Conservation (phyloP, 352 stramenopile genomes). For the Phytophthora fragariae region DNA sequence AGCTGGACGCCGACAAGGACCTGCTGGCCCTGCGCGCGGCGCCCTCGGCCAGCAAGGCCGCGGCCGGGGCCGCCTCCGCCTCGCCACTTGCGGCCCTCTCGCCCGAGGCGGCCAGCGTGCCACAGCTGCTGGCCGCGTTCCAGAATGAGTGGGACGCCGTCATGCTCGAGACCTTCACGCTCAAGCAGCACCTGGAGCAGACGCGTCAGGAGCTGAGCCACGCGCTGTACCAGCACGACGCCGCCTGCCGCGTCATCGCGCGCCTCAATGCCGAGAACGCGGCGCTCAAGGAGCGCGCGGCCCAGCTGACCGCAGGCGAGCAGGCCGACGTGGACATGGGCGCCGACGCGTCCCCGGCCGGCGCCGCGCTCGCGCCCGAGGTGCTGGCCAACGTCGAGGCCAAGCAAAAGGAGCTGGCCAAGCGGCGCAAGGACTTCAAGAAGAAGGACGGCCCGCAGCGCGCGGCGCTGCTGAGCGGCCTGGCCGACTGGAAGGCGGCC, state of each 20-base stretch:
- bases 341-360: background rate
- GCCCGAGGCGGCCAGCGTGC: constrained; percentile 62
- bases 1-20: constrained; percentile 68
- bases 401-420: constrained; percentile 76
- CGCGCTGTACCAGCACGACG: constrained; percentile 97
- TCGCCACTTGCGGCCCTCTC: constrained; percentile 32
- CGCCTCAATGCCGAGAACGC: constrained; percentile 87
- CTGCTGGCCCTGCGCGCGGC: constrained; percentile 66
- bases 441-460: constrained; percentile 65
- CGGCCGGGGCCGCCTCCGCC: constrained; percentile 1
- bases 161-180: constrained; percentile 95
- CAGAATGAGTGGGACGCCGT: constrained; percentile 95
- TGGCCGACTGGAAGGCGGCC: constrained; percentile 43
- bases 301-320: constrained; percentile 22
- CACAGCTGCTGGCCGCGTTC: constrained; percentile 77
- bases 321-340: constrained; percentile 67
- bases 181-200: constrained; percentile 94
- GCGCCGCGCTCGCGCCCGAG: constrained; percentile 41
- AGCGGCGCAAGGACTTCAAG: constrained; percentile 78
- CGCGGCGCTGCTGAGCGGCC: constrained; percentile 43
- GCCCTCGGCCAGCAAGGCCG: constrained; percentile 20
- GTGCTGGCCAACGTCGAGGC: constrained; percentile 65
- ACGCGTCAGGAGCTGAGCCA: constrained; percentile 95
- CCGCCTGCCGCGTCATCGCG: constrained; percentile 95
- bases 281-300: constrained; percentile 50